Conservation (phyloP, 2,329 filamentous ascomycete genomes). For the Uncinocarpus reesii region DNA sequence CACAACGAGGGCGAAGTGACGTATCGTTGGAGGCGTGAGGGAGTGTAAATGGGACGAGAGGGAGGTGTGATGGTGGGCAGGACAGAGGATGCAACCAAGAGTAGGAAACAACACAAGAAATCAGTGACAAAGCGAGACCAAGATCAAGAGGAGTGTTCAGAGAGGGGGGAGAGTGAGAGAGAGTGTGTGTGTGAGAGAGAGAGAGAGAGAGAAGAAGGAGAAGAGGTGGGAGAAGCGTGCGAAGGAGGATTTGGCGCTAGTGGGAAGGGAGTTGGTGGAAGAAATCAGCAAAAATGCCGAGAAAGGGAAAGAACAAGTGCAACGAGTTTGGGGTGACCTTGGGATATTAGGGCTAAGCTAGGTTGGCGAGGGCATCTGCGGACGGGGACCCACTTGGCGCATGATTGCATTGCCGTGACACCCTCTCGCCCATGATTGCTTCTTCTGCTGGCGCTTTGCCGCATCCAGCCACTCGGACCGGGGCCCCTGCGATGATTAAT, state of each 20-base stretch:
- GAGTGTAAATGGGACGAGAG: slow-evolving; percentile 14
- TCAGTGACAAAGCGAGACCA: neutral
- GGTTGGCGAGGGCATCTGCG: slow-evolving; percentile 7
- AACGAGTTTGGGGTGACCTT: slow-evolving; percentile 14
- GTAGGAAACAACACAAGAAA: slow-evolving; percentile 3
- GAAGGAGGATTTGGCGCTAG: slow-evolving; percentile 19
- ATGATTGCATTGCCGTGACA: slow-evolving; percentile 11
- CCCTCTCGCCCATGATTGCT: neutral
- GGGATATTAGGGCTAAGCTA: slow-evolving; percentile 12
- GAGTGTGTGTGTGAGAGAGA: slow-evolving; percentile 11
- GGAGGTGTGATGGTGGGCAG: slow-evolving; percentile 4
- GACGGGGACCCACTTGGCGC: slow-evolving; percentile 13
- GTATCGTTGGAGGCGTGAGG: slow-evolving; percentile 9
- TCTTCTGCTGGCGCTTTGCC: slow-evolving; percentile 2
- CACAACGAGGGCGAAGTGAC: slow-evolving; percentile 4
- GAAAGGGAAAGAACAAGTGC: slow-evolving; percentile 13
- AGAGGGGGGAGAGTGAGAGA: slow-evolving; percentile 11
- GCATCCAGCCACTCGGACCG: neutral
- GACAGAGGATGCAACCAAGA: slow-evolving; percentile 13
- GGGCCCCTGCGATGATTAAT: neutral
- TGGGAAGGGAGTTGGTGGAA: slow-evolving; percentile 19
- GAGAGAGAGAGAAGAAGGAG: slow-evolving; percentile 5
- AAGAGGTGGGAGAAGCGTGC: slow-evolving; percentile 15
- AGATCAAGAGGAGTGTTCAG: slow-evolving; percentile 11
- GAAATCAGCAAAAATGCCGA: slow-evolving; percentile 13